Base-by-base conservation (phyloP, 768 basidiomycete genomes). In the Xanthoconium purpureum region DNA sequence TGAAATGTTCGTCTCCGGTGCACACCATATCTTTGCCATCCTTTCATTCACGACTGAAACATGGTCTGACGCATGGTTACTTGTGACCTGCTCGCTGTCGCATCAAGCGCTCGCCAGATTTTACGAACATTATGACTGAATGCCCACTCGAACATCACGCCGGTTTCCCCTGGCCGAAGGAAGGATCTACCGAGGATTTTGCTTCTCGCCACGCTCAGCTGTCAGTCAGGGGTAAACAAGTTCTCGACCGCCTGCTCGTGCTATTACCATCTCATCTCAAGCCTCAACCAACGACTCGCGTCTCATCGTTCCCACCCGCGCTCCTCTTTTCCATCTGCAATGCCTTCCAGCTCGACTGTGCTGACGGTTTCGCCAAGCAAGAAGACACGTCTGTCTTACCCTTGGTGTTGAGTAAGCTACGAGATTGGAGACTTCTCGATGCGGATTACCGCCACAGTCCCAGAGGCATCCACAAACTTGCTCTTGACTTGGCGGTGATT, bases 241-340 rank as follows among this genome's bases (percentile, higher is more conserved):
- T 43, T 6, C 55, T 62, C 24, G 56, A 64, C 47, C 48, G 56
- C 28, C 54, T 69, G 8, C 54, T 66, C 39, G 14, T 49, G 9
- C 15, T 70, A 10, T 40, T 70, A 11, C 49, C 56, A 14, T 43
- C 54, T 35, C 30, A 57, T 48, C 55, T 66, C 44, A 32, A 47
- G 5, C 38, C 55, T 3, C 52, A 50, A 33, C 20, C 43, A 6
- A 47, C 43, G 3, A 40, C 58, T 8, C 35, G n/a, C 11, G 1
- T 12, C 11, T 32, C 54, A 9, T 24, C 36, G 5, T 56, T 69
- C 37, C 43, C 59, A 18, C 57, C 68, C 13, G 30, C 52, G 14
- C 40, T 70, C 32, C 63, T 70, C 44, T 63, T 64, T 39, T 56
- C 68, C 18, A 63, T 70, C n/a, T 68, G 68, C 38, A 49, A 57